Evolutionary conservation across 2,329 filamentous ascomycete species (phyloP).

Genomic region (Colletotrichum camelliae): DNA sequence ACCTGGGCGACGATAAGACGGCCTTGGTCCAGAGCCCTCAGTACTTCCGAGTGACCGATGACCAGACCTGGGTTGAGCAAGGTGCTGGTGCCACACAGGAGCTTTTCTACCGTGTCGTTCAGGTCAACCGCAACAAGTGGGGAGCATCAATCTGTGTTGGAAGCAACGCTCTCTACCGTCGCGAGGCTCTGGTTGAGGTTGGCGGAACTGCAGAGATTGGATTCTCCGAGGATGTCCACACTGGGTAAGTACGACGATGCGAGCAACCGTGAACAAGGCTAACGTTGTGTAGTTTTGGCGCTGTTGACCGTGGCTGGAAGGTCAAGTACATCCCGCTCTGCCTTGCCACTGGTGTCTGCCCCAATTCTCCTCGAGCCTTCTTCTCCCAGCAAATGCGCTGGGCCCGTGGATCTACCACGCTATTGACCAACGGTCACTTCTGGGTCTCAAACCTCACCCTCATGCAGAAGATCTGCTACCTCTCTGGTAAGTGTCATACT

Average conservation of each 20-base stretch:
- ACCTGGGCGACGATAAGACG: slow-evolving; percentile 40
- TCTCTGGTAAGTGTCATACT: slow-evolving; percentile 33
- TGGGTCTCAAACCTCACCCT: slow-evolving; percentile 41
- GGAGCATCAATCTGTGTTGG: slow-evolving; percentile 47
- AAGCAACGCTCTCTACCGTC: slow-evolving; percentile 45
- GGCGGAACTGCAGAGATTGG: slow-evolving; percentile 47
- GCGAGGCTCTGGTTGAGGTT: slow-evolving; percentile 42
- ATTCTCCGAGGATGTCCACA: slow-evolving; percentile 49
- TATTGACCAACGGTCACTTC: slow-evolving; percentile 45
- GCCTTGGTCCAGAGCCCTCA: slow-evolving; percentile 47
- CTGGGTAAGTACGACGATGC: slow-evolving; percentile 32
- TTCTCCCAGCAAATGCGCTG: slow-evolving; percentile 51
- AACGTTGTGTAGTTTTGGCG: slow-evolving; percentile 34
- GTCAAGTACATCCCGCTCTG: slow-evolving; percentile 46
- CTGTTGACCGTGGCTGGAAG: slow-evolving; percentile 47
- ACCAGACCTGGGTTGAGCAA: slow-evolving; percentile 50
- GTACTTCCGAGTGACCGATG: slow-evolving; percentile 41
- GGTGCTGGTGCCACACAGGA: slow-evolving; percentile 46
- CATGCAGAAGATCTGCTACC: slow-evolving; percentile 47
- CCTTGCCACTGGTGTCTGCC: slow-evolving; percentile 46
- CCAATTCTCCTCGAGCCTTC: slow-evolving; percentile 45
- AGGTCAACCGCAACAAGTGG: slow-evolving; percentile 45
- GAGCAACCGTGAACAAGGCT: neutral
- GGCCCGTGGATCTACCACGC: slow-evolving; percentile 44
- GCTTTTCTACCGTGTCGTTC: slow-evolving; percentile 47